phyloP scores from a whole-genome alignment of 306 rosid species.

The Acacia crassicarpa region DNA sequence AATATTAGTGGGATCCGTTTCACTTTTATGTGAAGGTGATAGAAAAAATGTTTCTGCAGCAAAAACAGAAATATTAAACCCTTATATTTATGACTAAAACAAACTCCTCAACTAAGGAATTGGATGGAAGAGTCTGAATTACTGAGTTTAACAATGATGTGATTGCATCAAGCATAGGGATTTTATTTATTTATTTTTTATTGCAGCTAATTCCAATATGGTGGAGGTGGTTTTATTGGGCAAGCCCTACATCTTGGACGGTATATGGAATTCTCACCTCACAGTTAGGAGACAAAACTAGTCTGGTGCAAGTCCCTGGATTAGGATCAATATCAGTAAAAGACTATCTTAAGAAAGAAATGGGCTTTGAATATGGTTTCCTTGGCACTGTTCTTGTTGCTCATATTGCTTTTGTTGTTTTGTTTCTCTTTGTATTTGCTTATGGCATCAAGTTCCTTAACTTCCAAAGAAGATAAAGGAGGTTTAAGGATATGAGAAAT shows the following conservation, averaged over 20 bases:
- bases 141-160: neutral
- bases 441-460: constrained; percentile 68
- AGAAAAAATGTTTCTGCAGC: too few relatives aligned
- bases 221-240: constrained; percentile 72
- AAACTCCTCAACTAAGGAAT: neutral
- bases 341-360: constrained; percentile 36
- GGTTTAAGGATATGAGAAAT: neutral
- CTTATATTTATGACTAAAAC: too few relatives aligned
- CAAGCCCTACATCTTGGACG: constrained; percentile 55
- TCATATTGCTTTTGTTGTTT: constrained; percentile 49
- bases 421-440: constrained; percentile 60
- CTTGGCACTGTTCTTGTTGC: constrained; percentile 45
- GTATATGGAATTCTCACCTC: constrained; percentile 55
- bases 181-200: neutral
- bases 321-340: constrained; percentile 33
- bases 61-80: too few relatives aligned
- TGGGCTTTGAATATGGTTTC: constrained; percentile 52
- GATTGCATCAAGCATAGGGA: neutral
- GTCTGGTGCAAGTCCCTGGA: constrained; percentile 40
- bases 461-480: constrained; percentile 57
- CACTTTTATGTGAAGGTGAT: too few relatives aligned
- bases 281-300: constrained; percentile 50
- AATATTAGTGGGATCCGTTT: too few relatives aligned
- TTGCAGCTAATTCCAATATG: constrained; percentile 65
- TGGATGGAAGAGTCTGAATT: neutral